These are phyloP conservation scores for Malania oleifera DNA, from an alignment of 164 flowering plant genomes.

Conservation along the genomic window DNA sequence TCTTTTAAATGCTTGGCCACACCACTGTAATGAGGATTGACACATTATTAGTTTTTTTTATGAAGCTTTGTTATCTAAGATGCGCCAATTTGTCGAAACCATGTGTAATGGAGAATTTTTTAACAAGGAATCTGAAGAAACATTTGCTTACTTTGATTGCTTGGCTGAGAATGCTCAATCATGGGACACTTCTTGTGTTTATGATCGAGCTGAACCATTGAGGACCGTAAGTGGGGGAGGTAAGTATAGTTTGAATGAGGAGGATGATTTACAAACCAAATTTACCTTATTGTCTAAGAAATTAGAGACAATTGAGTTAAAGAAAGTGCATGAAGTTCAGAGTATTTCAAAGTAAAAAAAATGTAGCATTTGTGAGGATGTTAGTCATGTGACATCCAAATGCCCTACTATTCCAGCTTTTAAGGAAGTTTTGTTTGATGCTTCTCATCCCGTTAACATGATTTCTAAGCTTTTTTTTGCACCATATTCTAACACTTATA, in stretches of 20 bases:
- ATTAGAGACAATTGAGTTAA: neutral
- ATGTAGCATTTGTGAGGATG: conserved; percentile 3
- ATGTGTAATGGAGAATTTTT: conserved; percentile 13
- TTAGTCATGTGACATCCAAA: neutral
- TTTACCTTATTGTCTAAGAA: neutral
- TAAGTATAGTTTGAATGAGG: neutral
- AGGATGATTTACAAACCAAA: conserved; percentile 6
- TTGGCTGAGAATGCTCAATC: conserved; percentile 5
- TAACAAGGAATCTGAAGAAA: conserved; percentile 1
- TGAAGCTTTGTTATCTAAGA: neutral
- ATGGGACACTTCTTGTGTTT: neutral
- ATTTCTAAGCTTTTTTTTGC: neutral
- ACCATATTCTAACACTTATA: neutral
- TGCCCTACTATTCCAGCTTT: conserved; percentile 1
- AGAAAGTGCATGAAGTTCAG: neutral
- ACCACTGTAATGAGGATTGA: neutral
- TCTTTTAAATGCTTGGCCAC: neutral
- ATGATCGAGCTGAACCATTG: neutral
- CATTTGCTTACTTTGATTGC: neutral
- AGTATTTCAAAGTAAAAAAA: neutral
- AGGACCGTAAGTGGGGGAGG: neutral
- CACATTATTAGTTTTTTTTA: neutral
- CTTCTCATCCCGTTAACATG: neutral
- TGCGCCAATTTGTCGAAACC: conserved; percentile 2
- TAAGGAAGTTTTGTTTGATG: neutral